phyloP scores from a whole-genome alignment of 2,329 filamentous ascomycete genomes.

The Raffaelea deltoideospora region DNA sequence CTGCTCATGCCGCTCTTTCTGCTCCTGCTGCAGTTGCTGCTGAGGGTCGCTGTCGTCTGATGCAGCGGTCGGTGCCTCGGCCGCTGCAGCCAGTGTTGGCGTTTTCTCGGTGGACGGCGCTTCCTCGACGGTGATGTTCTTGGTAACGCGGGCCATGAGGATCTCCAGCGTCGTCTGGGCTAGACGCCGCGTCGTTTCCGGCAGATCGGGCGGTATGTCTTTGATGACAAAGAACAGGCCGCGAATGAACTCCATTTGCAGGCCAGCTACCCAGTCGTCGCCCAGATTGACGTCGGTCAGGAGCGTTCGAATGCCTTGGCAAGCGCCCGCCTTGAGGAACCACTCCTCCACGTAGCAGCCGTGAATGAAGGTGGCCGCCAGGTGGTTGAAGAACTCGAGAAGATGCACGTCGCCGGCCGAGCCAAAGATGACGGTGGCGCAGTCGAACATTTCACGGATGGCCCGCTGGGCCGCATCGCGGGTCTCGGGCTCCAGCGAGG shows the following conservation, averaged over 20 bases:
- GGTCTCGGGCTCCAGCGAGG: constrained; percentile 68
- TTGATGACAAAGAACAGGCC: constrained; percentile 97
- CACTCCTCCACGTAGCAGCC: constrained; percentile 96
- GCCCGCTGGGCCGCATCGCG: constrained; percentile 70
- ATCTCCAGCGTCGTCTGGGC: constrained; percentile 73
- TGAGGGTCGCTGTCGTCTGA: background rate
- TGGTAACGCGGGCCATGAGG: constrained; percentile 64
- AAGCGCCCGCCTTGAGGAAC: constrained; percentile 94
- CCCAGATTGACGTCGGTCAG: constrained; percentile 75
- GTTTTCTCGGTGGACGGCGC: constrained; percentile 8
- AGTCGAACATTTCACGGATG: constrained; percentile 63
- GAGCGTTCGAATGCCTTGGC: constrained; percentile 75
- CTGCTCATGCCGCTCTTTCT: too few relatives aligned
- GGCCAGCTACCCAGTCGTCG: constrained; percentile 65
- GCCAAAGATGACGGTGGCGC: constrained; percentile 66
- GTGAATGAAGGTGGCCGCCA: constrained; percentile 77
- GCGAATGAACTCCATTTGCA: constrained; percentile 76
- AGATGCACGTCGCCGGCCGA: constrained; percentile 54
- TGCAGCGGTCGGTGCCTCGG: background rate
- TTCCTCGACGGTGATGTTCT: constrained; percentile 67
- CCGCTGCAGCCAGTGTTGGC: background rate
- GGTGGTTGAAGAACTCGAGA: constrained; percentile 70
- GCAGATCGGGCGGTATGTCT: constrained; percentile 88
- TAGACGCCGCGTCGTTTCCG: constrained; percentile 70
- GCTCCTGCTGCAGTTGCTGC: background rate